Conservation (phyloP, 805 yeast species). For the Wickerhamomyces mucosus region DNA sequence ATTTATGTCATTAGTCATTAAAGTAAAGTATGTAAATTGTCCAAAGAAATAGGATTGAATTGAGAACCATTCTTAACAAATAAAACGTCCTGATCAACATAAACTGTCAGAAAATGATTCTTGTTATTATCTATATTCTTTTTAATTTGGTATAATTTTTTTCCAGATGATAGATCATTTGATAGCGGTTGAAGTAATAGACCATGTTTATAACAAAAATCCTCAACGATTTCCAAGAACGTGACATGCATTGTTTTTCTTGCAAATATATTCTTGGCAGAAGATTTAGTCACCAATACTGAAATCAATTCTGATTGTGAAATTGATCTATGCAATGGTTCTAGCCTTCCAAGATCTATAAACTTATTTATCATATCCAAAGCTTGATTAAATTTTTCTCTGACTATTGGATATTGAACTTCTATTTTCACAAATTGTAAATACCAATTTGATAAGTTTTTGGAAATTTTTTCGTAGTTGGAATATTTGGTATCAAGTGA, state of each 20-base stretch:
- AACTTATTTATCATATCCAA: constrained; percentile 24
- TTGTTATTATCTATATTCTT: constrained; percentile 22
- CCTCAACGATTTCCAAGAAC: constrained; percentile 57
- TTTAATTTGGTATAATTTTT: constrained; percentile 34
- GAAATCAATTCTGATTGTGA: constrained; percentile 1
- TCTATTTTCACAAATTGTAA: constrained; percentile 12
- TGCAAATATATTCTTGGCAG: constrained; percentile 12
- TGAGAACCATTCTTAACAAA: constrained; percentile 31
- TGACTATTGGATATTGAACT: constrained; percentile 6
- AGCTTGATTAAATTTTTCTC: constrained; percentile 12
- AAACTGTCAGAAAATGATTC: constrained; percentile 31
- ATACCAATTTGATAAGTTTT: constrained; percentile 25
- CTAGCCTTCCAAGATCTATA: constrained; percentile 12
- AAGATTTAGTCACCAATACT: neutral
- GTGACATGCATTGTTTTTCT: constrained; percentile 37
- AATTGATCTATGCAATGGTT: constrained; percentile 4
- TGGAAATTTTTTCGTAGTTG: constrained; percentile 7
- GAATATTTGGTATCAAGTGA: no score
- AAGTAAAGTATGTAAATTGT: constrained; percentile 12
- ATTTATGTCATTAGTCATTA: no score
- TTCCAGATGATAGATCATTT: constrained; percentile 26
- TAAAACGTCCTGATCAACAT: constrained; percentile 56
- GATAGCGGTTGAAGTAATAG: constrained; percentile 20
- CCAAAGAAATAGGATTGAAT: constrained; percentile 35
- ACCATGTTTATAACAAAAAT: constrained; percentile 43